These are phyloP conservation scores for Ceraceosorus guamensis DNA, from an alignment of 1,284 basidiomycete genomes.

Conservation along the genomic window DNA sequence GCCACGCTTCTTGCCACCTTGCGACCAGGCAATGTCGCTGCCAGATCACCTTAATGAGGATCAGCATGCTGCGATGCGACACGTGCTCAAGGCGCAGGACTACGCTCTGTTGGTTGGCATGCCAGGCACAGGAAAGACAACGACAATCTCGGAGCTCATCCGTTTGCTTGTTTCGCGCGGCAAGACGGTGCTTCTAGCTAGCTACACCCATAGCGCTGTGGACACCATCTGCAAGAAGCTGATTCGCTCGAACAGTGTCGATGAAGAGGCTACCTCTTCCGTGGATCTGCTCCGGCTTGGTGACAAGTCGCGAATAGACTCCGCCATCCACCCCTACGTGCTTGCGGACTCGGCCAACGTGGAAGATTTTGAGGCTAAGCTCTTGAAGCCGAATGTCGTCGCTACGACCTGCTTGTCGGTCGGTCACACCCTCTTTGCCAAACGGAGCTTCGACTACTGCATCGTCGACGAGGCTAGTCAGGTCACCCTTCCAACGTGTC, in stretches of 20 bases:
- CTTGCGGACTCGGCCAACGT: conserved; percentile 46
- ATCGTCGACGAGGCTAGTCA: conserved; percentile 98
- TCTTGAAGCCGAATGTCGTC: conserved; percentile 82
- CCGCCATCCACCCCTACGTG: conserved; percentile 54
- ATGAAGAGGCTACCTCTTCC: too few species aligned
- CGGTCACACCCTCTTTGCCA: conserved; percentile 78
- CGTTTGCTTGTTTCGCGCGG: conserved; percentile 67
- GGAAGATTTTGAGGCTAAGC: conserved; percentile 56
- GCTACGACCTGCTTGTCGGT: conserved; percentile 89
- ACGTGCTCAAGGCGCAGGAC: conserved; percentile 71
- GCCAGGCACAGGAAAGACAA: conserved; percentile 98
- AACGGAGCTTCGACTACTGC: conserved; percentile 81
- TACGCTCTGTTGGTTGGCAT: conserved; percentile 90
- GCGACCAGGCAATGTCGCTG: too few species aligned
- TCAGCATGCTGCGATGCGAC: conserved; percentile 67
- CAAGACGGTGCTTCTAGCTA: conserved; percentile 79
- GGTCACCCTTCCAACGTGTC: conserved; percentile 87
- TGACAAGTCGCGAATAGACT: too few species aligned
- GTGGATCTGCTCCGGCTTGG: conserved; percentile 69
- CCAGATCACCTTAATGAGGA: conserved; percentile 60
- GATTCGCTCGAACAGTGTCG: conserved; percentile 47
- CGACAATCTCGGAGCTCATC: conserved; percentile 83
- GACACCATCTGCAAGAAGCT: conserved; percentile 83
- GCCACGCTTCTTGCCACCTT: conserved; percentile 58
- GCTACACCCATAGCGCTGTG: conserved; percentile 95